These are phyloP conservation scores for Rhinocladiella similis DNA, from an alignment of 2,329 filamentous ascomycete genomes.

Conservation along the genomic window DNA sequence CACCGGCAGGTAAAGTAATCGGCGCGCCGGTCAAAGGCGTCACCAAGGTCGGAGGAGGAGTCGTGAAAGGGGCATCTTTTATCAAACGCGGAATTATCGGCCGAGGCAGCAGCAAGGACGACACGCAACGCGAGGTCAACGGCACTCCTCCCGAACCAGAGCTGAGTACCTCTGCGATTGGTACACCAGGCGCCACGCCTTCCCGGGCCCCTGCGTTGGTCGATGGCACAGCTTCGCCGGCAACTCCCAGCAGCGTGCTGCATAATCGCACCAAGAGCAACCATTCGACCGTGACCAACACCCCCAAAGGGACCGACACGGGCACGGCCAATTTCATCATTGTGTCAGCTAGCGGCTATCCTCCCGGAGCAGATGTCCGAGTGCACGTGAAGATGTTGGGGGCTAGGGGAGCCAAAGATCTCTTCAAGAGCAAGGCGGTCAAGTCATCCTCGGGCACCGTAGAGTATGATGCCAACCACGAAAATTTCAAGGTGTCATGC, in stretches of 20 bases:
- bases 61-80: conserved; percentile 88
- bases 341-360: conserved; percentile 75
- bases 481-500: conserved; percentile 76
- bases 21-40: conserved; percentile 94
- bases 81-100: conserved; percentile 79
- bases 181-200: conserved; percentile 23
- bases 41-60: conserved; percentile 76
- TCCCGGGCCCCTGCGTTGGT: conserved; percentile 15
- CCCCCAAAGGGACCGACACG: conserved; percentile 54
- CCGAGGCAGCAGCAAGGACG: conserved; percentile 57
- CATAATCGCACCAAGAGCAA: conserved; percentile 51
- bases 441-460: conserved; percentile 67
- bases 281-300: conserved; percentile 54
- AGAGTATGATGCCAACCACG: conserved; percentile 63
- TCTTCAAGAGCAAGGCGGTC: conserved; percentile 91
- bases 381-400: conserved; percentile 68
- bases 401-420: conserved; percentile 67
- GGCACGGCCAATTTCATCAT: conserved; percentile 81
- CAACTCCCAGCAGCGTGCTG: conserved; percentile 26
- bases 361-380: conserved; percentile 74
- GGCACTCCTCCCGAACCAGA: conserved; percentile 11
- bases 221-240: conserved; percentile 17
- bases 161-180: conserved; percentile 7
- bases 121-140: conserved; percentile 23
- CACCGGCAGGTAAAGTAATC: conserved; percentile 82